These are phyloP conservation scores for Leptodermis oblonga DNA, from an alignment of 257 asterid genomes.

Conservation along the genomic window DNA sequence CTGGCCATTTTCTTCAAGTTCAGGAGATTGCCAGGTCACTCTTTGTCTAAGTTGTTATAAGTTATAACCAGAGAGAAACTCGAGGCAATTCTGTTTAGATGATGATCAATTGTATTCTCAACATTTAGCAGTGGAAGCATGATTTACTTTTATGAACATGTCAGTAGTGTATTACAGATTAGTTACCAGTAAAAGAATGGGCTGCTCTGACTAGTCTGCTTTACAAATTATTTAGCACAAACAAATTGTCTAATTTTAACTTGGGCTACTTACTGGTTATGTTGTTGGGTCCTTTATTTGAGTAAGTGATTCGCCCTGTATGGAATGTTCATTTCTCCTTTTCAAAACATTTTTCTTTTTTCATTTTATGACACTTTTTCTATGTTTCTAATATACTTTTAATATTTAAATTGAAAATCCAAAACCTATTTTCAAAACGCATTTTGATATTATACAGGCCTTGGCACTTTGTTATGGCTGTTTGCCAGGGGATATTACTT, in stretches of 20 bases:
- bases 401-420: no score
- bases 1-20: background rate
- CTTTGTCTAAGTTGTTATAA: background rate
- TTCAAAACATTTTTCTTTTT: no score
- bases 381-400: no score
- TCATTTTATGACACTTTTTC: no score
- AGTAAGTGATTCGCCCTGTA: constrained; percentile 5
- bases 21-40: background rate
- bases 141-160: background rate
- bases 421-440: no score
- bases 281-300: background rate
- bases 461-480: constrained; percentile 12
- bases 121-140: background rate
- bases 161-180: background rate
- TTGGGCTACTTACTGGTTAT: constrained; percentile 2
- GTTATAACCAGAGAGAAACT: background rate
- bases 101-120: background rate
- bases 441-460: no score
- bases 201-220: background rate
- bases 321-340: no score
- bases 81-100: background rate
- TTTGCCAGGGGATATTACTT: constrained; percentile 15
- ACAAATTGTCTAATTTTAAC: background rate
- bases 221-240: background rate
- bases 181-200: no score